Evolutionary conservation across 345 rosid genomes (phyloP).

Genomic region (Acer yangbiense): DNA sequence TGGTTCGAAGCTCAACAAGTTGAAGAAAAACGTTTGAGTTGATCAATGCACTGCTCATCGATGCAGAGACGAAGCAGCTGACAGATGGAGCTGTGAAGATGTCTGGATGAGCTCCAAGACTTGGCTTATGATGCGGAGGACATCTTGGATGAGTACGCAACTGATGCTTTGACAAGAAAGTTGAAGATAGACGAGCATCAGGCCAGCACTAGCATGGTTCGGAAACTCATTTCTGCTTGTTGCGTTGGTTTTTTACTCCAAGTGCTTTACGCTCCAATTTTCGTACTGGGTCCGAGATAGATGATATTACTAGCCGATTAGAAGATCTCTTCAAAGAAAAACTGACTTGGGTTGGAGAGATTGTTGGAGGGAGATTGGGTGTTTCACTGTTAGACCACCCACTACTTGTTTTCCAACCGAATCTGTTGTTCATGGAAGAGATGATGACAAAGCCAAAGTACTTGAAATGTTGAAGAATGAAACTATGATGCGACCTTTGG

Average conservation of each 20-base stretch:
- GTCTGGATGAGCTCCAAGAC: not conserved
- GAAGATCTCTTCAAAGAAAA: not conserved
- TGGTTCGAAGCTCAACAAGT: not conserved
- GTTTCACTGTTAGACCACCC: not conserved
- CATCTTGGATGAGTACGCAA: not conserved
- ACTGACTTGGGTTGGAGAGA: not conserved
- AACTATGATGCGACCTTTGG: not conserved
- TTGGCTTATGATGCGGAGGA: constrained; percentile 8
- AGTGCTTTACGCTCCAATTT: not conserved
- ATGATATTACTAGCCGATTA: not conserved
- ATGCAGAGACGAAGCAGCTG: constrained; percentile 10
- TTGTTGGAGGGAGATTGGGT: not conserved
- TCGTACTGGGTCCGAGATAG: not conserved
- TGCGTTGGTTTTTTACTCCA: not conserved
- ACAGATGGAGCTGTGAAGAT: not conserved
- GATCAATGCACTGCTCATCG: not conserved
- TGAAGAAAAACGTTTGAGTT: not conserved
- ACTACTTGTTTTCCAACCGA: not conserved
- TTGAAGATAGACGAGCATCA: not conserved
- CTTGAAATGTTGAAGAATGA: not conserved
- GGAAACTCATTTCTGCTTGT: not conserved
- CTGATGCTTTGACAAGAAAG: not conserved
- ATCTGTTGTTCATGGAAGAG: not conserved
- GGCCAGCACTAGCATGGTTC: not conserved
- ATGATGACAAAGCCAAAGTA: not conserved